These are phyloP conservation scores for Saccharomycopsis capsularis DNA, from an alignment of 805 yeast species.

Conservation along the genomic window DNA sequence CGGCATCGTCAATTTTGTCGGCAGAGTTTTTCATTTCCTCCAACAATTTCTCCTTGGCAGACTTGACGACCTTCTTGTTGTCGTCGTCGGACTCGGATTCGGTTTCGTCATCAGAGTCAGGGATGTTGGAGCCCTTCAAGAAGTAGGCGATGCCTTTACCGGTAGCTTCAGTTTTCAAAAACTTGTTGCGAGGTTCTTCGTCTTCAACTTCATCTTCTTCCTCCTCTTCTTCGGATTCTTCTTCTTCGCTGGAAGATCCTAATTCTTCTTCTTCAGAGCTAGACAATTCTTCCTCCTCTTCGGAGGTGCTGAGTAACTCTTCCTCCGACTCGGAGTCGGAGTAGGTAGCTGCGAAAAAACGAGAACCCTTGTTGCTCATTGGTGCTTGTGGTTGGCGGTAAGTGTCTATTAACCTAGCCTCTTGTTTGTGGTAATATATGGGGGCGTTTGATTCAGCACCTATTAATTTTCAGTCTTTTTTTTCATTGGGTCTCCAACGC, in stretches of 20 bases:
- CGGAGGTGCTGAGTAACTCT: constrained; percentile 29
- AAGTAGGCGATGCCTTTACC: constrained; percentile 18
- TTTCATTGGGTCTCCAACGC: too few species aligned
- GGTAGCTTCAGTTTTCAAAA: constrained; percentile 24
- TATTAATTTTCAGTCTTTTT: too few species aligned
- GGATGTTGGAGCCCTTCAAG: constrained; percentile 29
- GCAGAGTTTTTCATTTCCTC: constrained; percentile 77
- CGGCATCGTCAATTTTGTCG: constrained; percentile 48
- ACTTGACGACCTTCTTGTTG: constrained; percentile 75
- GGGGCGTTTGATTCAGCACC: too few species aligned
- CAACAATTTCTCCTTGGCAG: constrained; percentile 85
- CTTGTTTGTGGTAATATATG: too few species aligned
- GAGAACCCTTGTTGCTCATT: constrained; percentile 37
- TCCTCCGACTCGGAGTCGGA: constrained; percentile 35
- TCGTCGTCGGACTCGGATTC: constrained; percentile 51
- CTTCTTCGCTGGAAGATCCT: constrained; percentile 28
- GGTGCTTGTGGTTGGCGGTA: not conserved
- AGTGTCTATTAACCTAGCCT: not conserved
- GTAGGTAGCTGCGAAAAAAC: constrained; percentile 68
- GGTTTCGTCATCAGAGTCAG: constrained; percentile 36
- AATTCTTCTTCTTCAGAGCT: constrained; percentile 29
- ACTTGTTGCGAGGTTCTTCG: constrained; percentile 29
- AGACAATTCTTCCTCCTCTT: constrained; percentile 31
- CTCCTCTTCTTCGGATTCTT: constrained; percentile 31
- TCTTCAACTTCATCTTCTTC: constrained; percentile 29